Evolutionary conservation across 768 basidiomycete genomes (phyloP).

Genomic region (Lactarius quietus): DNA sequence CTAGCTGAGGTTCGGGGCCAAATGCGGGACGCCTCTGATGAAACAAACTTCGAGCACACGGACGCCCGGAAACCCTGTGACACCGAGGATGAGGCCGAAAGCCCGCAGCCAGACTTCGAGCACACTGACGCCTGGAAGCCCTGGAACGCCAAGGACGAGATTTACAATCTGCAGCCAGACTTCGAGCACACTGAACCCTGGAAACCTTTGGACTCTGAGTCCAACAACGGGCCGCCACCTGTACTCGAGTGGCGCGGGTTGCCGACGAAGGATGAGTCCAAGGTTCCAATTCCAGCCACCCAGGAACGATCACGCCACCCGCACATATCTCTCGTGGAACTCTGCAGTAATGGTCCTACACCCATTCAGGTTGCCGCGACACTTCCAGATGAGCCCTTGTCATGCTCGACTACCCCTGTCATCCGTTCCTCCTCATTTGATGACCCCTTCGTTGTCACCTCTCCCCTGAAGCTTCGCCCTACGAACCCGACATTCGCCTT

Average conservation of each 20-base stretch:
- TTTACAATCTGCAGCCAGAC: neutral
- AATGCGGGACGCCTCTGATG: neutral
- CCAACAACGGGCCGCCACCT: neutral
- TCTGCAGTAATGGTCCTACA: neutral
- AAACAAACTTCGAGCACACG: neutral
- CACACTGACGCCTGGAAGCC: neutral
- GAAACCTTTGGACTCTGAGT: neutral
- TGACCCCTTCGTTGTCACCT: slow-evolving; percentile 6
- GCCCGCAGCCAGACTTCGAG: neutral
- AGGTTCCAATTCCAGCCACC: neutral
- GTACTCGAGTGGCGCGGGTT: slow-evolving; percentile 4
- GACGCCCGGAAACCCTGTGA: slow-evolving; percentile 1
- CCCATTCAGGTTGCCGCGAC: neutral
- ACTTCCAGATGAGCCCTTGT: neutral
- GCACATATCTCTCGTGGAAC: slow-evolving; percentile 1
- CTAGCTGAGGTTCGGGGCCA: slow-evolving; percentile 1
- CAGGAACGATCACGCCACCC: neutral
- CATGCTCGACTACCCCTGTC: neutral
- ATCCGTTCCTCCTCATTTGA: neutral
- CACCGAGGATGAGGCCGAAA: neutral
- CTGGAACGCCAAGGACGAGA: neutral
- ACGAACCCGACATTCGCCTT: neutral
- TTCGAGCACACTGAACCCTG: neutral
- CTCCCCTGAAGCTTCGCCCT: neutral
- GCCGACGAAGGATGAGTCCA: neutral